phyloP scores from a whole-genome alignment of 164 flowering plant species.

The Piper longum region DNA sequence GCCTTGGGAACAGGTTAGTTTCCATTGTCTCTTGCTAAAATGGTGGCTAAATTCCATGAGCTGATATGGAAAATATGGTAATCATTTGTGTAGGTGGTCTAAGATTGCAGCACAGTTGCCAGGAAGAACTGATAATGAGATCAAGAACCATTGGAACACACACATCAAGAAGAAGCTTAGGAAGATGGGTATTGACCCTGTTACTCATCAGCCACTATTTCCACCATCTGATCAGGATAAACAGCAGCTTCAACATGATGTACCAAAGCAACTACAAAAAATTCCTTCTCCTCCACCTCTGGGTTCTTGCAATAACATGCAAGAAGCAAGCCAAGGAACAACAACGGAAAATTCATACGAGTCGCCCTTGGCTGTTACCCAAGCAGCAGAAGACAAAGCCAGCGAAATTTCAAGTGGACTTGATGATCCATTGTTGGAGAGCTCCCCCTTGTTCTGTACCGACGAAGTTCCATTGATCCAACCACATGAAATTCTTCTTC shows the following conservation, averaged over 20 bases:
- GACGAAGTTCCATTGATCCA: conserved; percentile 60
- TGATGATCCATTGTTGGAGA: conserved; percentile 8
- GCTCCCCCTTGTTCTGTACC: conserved; percentile 27
- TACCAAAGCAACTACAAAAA: neutral
- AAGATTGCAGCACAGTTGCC: conserved; percentile 67
- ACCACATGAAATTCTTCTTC: conserved; percentile 43
- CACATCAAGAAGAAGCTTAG: conserved; percentile 63
- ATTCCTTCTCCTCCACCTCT: conserved; percentile 1
- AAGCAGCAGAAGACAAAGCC: neutral
- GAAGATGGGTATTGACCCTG: conserved; percentile 71
- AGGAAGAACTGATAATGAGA: conserved; percentile 69
- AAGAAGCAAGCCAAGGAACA: conserved; percentile 7
- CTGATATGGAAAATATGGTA: too few species aligned
- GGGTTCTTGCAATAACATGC: neutral
- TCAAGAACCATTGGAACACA: conserved; percentile 70
- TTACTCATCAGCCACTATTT: conserved; percentile 41
- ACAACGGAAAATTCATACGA: conserved; percentile 7
- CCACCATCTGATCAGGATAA: conserved; percentile 10
- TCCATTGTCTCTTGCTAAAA: neutral
- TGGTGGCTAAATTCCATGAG: neutral
- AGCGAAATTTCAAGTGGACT: neutral
- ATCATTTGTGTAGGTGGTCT: conserved; percentile 39
- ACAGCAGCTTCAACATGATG: conserved; percentile 3
- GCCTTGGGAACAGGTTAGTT: conserved; percentile 53
- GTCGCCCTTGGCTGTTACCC: conserved; percentile 6